phyloP scores from a whole-genome alignment of 1,284 basidiomycete genomes.

The Cryptococcus wingfieldii region DNA sequence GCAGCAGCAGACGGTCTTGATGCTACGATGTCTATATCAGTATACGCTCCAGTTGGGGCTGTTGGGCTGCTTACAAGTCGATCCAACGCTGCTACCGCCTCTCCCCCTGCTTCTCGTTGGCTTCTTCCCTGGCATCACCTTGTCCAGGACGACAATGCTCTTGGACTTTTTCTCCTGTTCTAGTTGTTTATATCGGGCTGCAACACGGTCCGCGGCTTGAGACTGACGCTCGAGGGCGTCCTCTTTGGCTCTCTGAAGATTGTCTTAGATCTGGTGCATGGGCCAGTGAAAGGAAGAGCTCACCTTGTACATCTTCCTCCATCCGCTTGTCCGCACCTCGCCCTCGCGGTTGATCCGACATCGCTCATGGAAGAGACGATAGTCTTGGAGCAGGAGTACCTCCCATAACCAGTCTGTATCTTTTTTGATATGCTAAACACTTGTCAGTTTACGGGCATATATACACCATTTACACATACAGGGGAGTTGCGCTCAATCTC shows the following conservation, averaged over 20 bases:
- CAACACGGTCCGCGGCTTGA: constrained; percentile 27
- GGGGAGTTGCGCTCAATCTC: constrained; percentile 35
- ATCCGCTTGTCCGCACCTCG: constrained; percentile 30
- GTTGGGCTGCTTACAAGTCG: background rate
- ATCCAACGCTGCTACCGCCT: background rate
- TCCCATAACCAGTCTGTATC: constrained; percentile 48
- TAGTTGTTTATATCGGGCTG: constrained; percentile 34
- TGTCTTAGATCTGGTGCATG: background rate
- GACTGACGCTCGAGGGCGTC: constrained; percentile 31
- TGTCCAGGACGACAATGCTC: constrained; percentile 36
- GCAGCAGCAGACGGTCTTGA: constrained; percentile 2
- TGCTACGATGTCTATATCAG: background rate
- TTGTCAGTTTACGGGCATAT: background rate
- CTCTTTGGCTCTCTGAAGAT: constrained; percentile 33
- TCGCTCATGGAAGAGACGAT: constrained; percentile 31
- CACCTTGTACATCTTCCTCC: constrained; percentile 42
- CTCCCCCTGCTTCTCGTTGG: constrained; percentile 5
- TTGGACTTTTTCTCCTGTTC: constrained; percentile 34
- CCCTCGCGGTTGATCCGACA: constrained; percentile 24
- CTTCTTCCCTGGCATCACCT: constrained; percentile 19
- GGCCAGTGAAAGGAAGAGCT: constrained; percentile 2
- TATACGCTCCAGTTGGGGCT: background rate
- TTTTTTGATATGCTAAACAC: constrained; percentile 33
- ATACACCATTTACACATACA: too few species aligned
- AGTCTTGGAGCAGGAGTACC: constrained; percentile 31